Percentiles rank a stretch among this genome's conserved stretches.
Conservation (phyloP, 225 moss, liverwort and hornwort genomes). For the Pseudisothecium myosuroides region DNA sequence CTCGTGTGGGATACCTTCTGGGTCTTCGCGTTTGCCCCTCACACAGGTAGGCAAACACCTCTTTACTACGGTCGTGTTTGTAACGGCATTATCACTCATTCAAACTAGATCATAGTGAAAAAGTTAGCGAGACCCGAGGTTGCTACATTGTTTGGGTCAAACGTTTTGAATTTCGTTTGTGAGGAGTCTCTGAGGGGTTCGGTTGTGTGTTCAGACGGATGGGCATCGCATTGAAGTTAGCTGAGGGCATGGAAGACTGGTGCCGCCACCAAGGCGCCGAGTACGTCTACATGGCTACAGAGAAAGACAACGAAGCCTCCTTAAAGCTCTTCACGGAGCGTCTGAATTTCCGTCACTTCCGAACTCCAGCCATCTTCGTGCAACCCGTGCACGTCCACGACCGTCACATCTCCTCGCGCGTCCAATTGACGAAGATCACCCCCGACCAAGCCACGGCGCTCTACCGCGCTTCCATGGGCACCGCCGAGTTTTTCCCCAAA, state of each 20-base stretch:
- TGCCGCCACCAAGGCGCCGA: conserved; percentile 54
- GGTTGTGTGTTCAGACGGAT: conserved; percentile 38
- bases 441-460: conserved; percentile 50
- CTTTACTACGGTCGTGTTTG: background rate
- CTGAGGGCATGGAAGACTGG: conserved; percentile 75
- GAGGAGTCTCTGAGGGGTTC: background rate
- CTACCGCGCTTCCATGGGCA: conserved; percentile 53
- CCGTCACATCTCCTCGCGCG: conserved; percentile 40
- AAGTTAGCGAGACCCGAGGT: background rate
- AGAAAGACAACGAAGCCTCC: conserved; percentile 70
- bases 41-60: conserved; percentile 34
- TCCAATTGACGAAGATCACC: conserved; percentile 53
- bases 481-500: conserved; percentile 81
- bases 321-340: conserved; percentile 61
- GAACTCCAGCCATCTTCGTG: conserved; percentile 69
- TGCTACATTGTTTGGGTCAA: background rate
- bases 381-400: conserved; percentile 75
- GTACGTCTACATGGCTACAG: conserved; percentile 76
- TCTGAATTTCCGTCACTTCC: conserved; percentile 47
- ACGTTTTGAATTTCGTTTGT: background rate
- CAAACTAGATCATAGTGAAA: background rate
- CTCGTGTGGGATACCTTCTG: conserved; percentile 63
- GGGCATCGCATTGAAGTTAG: conserved; percentile 74
- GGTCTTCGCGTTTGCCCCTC: conserved; percentile 85
- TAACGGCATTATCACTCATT: background rate